Conservation (phyloP, 495 filamentous ascomycete genomes). For the Lentithecium fluviatile region DNA sequence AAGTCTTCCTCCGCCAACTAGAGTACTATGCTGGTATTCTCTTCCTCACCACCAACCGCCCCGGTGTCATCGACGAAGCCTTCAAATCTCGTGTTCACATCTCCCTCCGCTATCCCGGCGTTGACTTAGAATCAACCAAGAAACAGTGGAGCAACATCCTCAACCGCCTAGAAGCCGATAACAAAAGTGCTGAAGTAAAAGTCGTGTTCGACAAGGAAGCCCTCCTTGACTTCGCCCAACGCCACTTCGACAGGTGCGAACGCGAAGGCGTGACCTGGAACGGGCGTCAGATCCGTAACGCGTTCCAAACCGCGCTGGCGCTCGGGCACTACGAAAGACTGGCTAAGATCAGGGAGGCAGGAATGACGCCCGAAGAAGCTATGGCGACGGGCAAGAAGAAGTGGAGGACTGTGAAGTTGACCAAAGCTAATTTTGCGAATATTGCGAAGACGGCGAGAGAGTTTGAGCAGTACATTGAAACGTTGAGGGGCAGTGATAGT, state of each 20-base stretch:
- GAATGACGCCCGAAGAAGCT: too few species aligned
- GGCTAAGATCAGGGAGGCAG: too few species aligned
- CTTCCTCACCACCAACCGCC: slow-evolving; percentile 75
- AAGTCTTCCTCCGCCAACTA: slow-evolving; percentile 45
- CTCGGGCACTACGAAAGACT: slow-evolving; percentile 4
- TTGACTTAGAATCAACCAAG: neutral
- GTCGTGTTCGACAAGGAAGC: slow-evolving; percentile 2
- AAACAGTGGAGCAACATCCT: slow-evolving; percentile 1
- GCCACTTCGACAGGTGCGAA: neutral
- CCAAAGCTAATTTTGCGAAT: too few species aligned
- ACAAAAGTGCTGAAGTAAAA: neutral
- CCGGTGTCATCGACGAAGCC: slow-evolving; percentile 68
- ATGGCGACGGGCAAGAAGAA: too few species aligned
- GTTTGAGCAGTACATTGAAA: too few species aligned
- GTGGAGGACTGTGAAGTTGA: too few species aligned
- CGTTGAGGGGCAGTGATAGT: too few species aligned
- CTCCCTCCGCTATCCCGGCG: slow-evolving; percentile 62
- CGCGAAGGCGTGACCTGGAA: slow-evolving; percentile 1
- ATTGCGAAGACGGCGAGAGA: too few species aligned
- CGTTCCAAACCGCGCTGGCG: slow-evolving; percentile 13
- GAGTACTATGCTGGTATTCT: slow-evolving; percentile 77
- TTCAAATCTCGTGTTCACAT: slow-evolving; percentile 68
- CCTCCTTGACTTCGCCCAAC: neutral
- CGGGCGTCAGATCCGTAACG: slow-evolving; percentile 11
- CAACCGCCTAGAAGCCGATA: neutral